Conservation (phyloP, 2,329 filamentous ascomycete species). For the Cyclaneusma minus region DNA sequence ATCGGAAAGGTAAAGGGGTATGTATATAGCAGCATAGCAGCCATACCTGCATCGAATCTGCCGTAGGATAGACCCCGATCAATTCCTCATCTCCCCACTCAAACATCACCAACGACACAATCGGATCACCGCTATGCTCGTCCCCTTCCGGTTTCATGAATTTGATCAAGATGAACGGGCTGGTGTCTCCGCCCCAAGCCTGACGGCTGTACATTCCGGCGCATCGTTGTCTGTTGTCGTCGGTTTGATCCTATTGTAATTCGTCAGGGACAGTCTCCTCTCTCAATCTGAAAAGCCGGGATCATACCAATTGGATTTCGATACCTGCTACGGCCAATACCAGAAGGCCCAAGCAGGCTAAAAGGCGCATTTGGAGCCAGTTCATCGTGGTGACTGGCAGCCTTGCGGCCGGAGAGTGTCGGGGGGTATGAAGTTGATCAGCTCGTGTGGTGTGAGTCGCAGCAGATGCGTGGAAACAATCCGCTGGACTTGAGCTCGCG, state of each 20-base stretch:
- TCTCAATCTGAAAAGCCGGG: constrained; percentile 1
- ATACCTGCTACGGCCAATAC: constrained; percentile 34
- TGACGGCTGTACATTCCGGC: constrained; percentile 83
- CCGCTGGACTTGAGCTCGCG: no score
- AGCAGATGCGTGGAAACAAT: no score
- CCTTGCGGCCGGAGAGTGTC: no score
- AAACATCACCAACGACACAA: constrained; percentile 78
- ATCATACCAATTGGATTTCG: constrained; percentile 36
- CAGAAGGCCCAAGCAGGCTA: constrained; percentile 28
- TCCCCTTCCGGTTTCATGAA: constrained; percentile 48
- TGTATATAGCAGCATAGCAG: no score
- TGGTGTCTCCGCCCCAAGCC: constrained; percentile 73
- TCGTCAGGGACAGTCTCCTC: constrained; percentile 1
- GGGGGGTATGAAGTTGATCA: no score
- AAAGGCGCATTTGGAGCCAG: no score
- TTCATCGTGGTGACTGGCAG: no score
- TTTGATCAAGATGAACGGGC: constrained; percentile 79
- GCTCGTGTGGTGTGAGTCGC: no score
- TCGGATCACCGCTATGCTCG: constrained; percentile 49
- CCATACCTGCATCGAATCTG: constrained; percentile 37
- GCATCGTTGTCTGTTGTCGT: constrained; percentile 70
- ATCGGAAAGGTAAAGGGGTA: no score
- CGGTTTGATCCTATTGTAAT: constrained; percentile 49
- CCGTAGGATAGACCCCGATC: constrained; percentile 51
- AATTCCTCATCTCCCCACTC: constrained; percentile 80